Percentiles rank a stretch among this genome's conserved stretches.
Conservation (phyloP, 352 stramenopile species). For the Stramenopiles sp. region DNA sequence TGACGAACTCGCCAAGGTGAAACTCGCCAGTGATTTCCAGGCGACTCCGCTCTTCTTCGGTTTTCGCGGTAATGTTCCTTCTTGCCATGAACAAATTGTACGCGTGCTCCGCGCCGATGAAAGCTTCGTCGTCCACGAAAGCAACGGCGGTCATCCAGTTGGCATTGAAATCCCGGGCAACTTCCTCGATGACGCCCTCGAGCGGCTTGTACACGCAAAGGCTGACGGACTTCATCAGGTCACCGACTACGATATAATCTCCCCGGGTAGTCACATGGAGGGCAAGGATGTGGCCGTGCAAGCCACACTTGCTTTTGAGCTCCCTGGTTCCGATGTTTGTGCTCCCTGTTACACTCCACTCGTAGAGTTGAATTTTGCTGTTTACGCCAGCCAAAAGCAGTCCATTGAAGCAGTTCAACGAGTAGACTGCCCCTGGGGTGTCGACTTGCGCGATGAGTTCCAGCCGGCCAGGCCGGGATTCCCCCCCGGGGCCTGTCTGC, state of each 20-base stretch:
- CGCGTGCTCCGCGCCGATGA: constrained; percentile 77
- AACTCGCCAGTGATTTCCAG: constrained; percentile 78
- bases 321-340: constrained; percentile 71
- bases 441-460: constrained; percentile 69
- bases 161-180: constrained; percentile 81
- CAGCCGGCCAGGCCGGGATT: too few species aligned
- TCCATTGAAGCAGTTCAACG: constrained; percentile 75
- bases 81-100: constrained; percentile 85
- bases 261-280: constrained; percentile 78
- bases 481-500: too few species aligned
- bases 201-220: constrained; percentile 77
- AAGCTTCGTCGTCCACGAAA: constrained; percentile 79
- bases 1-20: constrained; percentile 84
- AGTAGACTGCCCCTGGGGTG: constrained; percentile 83
- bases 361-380: constrained; percentile 77
- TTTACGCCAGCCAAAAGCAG: constrained; percentile 77
- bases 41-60: constrained; percentile 69
- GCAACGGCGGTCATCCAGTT: constrained; percentile 84
- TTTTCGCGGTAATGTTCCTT: constrained; percentile 65
- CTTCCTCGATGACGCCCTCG: constrained; percentile 72
- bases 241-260: constrained; percentile 82
- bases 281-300: constrained; percentile 82
- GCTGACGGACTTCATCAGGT: constrained; percentile 89
- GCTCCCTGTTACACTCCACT: constrained; percentile 61
- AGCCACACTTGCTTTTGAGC: constrained; percentile 64